Percentiles rank a stretch among this genome's conserved stretches.
These are phyloP conservation scores for Pythium myriotylum DNA, from an alignment of 352 stramenopile genomes.

Conservation along the genomic window DNA sequence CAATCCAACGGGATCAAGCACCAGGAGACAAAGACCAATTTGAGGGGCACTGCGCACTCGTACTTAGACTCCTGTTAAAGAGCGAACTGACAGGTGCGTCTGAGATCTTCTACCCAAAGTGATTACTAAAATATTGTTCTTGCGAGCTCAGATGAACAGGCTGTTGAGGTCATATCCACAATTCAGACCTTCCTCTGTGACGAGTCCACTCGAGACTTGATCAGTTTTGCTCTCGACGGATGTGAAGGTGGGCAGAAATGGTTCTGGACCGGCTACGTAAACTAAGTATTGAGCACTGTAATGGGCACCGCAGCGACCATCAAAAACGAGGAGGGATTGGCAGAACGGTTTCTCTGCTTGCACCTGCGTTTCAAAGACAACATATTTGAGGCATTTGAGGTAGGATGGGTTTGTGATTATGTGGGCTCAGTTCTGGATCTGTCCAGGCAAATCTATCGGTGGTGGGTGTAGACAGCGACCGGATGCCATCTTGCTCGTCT, in stretches of 20 bases:
- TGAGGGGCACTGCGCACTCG: too few relatives aligned
- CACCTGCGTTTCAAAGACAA: not conserved
- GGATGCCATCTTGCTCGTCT: constrained; percentile 21
- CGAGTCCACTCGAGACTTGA: not conserved
- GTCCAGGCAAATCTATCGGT: too few relatives aligned
- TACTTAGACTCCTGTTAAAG: not conserved
- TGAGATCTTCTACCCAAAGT: not conserved
- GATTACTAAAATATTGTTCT: not conserved
- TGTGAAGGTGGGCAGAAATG: not conserved
- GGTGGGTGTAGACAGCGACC: constrained; percentile 14
- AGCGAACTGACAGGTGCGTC: not conserved
- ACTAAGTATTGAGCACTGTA: too few relatives aligned
- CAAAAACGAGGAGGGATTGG: not conserved
- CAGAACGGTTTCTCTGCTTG: not conserved
- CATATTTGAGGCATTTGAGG: not conserved
- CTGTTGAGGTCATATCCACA: not conserved
- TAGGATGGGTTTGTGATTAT: not conserved
- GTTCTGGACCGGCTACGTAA: not conserved
- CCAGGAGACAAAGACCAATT: too few relatives aligned
- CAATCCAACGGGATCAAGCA: too few relatives aligned
- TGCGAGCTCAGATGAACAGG: not conserved
- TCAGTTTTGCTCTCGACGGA: not conserved
- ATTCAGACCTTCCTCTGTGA: not conserved
- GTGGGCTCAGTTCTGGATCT: too few relatives aligned
- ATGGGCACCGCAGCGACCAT: too few relatives aligned